Evolutionary conservation across 2,329 filamentous ascomycete species (phyloP).

Genomic region (Cytospora schulzeri): DNA sequence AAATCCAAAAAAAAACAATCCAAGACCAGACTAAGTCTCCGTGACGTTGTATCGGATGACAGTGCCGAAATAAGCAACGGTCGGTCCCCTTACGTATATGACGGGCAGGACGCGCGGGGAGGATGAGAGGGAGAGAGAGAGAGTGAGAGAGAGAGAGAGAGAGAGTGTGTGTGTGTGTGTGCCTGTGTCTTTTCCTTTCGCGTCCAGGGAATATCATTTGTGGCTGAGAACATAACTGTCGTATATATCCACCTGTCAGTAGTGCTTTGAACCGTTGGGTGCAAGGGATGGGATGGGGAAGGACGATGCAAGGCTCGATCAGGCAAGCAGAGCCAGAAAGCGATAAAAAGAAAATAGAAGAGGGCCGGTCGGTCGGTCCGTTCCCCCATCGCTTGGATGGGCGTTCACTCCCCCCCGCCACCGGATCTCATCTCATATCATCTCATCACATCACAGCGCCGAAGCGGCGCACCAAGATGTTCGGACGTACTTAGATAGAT

Average conservation of each 20-base stretch:
- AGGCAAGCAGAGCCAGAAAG: background rate
- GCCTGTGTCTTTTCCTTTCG: too few relatives aligned
- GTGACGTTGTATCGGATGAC: slow-evolving; percentile 1
- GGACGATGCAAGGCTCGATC: background rate
- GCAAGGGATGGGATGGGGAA: background rate
- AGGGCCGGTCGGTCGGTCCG: background rate
- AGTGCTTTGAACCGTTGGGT: too few relatives aligned
- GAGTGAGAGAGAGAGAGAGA: too few relatives aligned
- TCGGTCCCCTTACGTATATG: background rate
- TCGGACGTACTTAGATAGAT: too few relatives aligned
- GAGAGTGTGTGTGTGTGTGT: too few relatives aligned
- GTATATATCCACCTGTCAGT: too few relatives aligned
- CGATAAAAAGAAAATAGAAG: background rate
- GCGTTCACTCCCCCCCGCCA: background rate
- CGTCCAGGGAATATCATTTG: background rate
- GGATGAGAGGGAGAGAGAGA: too few relatives aligned
- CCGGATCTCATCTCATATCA: background rate
- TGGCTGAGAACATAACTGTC: background rate
- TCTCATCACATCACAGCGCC: background rate
- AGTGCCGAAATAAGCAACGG: background rate
- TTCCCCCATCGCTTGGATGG: background rate
- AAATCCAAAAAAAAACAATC: background rate
- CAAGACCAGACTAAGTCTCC: background rate
- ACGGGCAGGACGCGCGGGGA: background rate
- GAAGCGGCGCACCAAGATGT: background rate